Base-by-base conservation (phyloP, 176 grass and related monocot genomes). In the Musa itinerans region DNA sequence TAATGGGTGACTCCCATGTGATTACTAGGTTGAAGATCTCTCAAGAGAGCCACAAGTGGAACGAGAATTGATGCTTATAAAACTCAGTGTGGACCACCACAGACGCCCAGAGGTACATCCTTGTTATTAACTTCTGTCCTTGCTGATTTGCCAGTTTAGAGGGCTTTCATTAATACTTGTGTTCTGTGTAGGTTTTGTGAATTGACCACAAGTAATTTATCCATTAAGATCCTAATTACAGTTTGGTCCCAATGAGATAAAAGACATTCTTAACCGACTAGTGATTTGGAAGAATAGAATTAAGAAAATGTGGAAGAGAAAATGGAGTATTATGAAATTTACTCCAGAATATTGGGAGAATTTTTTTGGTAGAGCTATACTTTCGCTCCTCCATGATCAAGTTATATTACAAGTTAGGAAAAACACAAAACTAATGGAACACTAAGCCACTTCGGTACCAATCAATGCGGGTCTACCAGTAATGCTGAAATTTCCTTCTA, bases 21-120 rank as follows among this genome's bases (percentile, higher is more conserved):
- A n/a, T 77, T 84, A 76, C 63, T 79, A 99, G 95, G 95, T 99
- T 11, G 95, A 98, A 19, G 90, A 99, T 93, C 75, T 94, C 69
- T 99, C 95, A 77, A 99, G 52, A 68, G 95, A 99, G 66, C 88
- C 90, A 73, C 88, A 93, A 77, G 90, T 99, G 75, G 95, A 99
- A 84, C 80, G 95, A 83, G 90, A 99, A 81, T 82, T 99, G 55
- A 94, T 99, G 86, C 95, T 99, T 87, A 87, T 99, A 91, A 99
- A 99, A 71, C 82, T 99, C 54, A 94, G 82, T 57, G 95, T 86
- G 53, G 76, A 87, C 27, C 88, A 90, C 15, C 78, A 87, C 73
- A 86, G 74, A 74, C 88, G 82, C 11, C 74, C 88, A 83, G 95
- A 91, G 79, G 95, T 99, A 83, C 79, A 72, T 74, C 21, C 17